These are phyloP conservation scores for Dictyostelium purpureum DNA, from an alignment of 78 protist species.

Conservation along the genomic window DNA sequence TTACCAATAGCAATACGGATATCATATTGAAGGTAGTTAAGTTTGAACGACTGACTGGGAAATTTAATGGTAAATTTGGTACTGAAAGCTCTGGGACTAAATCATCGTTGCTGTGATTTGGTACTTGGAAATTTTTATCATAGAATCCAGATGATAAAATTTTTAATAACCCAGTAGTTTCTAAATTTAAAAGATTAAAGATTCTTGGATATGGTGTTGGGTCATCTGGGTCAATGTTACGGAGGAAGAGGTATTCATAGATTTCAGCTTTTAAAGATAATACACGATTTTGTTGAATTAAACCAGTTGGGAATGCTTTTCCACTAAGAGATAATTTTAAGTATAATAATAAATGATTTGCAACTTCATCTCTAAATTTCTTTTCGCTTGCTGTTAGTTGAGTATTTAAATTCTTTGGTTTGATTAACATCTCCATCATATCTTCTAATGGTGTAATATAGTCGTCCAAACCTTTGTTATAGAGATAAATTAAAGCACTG, in stretches of 20 bases:
- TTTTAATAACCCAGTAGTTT: conserved; percentile 37
- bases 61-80: conserved; percentile 62
- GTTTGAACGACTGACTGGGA: conserved; percentile 29
- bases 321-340: conserved; percentile 47
- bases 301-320: conserved; percentile 76
- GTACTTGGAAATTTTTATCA: not conserved
- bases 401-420: conserved; percentile 31
- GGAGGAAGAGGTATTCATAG: conserved; percentile 30
- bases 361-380: conserved; percentile 31
- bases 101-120: not conserved
- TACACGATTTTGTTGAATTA: conserved; percentile 1
- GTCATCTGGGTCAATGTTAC: conserved; percentile 66
- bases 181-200: conserved; percentile 40
- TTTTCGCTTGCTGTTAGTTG: not conserved
- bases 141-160: conserved; percentile 39
- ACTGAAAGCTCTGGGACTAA: not conserved
- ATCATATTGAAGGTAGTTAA: conserved; percentile 29
- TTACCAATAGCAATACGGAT: conserved; percentile 47
- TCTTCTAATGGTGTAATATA: conserved; percentile 80
- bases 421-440: conserved; percentile 31
- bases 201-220: conserved; percentile 76
- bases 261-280: conserved; percentile 31
- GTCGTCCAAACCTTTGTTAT: conserved; percentile 75
- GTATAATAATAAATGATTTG: conserved; percentile 57
- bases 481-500: conserved; percentile 78